A percentile compares a stretch with the other conserved stretches of the same genome.
phyloP scores from a whole-genome alignment of 768 basidiomycete species.

The Macrolepiota albuminosa region DNA sequence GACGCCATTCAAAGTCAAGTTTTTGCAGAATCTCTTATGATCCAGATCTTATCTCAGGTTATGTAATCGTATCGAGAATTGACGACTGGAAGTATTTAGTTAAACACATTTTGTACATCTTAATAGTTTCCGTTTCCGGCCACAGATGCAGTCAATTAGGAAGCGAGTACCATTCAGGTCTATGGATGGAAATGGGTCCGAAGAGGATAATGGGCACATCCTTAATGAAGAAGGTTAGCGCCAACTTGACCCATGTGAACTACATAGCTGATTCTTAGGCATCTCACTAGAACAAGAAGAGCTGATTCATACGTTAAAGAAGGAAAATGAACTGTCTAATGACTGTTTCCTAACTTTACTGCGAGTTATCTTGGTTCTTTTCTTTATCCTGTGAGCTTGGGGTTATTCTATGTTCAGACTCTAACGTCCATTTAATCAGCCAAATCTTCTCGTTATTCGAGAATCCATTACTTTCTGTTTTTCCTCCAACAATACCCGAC shows the following conservation, averaged over 20 bases:
- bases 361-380: slow-evolving; percentile 38
- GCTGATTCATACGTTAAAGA: slow-evolving; percentile 43
- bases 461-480: slow-evolving; percentile 45
- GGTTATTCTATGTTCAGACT: neutral
- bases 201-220: slow-evolving; percentile 24
- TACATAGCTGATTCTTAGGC: neutral
- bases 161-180: slow-evolving; percentile 42
- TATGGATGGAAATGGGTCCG: slow-evolving; percentile 23
- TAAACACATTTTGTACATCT: neutral
- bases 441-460: slow-evolving; percentile 43
- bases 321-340: slow-evolving; percentile 39
- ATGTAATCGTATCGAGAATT: neutral
- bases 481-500: slow-evolving; percentile 24
- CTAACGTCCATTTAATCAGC: slow-evolving; percentile 23
- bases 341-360: slow-evolving; percentile 34
- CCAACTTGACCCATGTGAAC: neutral
- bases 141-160: slow-evolving; percentile 33
- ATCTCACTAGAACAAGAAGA: slow-evolving; percentile 53
- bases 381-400: slow-evolving; percentile 39
- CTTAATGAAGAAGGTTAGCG: slow-evolving; percentile 51
- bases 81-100: neutral
- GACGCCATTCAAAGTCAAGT: slow-evolving; percentile 21
- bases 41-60: slow-evolving; percentile 1
- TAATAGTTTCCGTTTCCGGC: too few relatives aligned
- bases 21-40: neutral